A percentile compares a stretch with the other conserved stretches of the same genome.
Evolutionary conservation across 176 grass and related monocot species (phyloP).

Genomic region (Triticum timopheevii): DNA sequence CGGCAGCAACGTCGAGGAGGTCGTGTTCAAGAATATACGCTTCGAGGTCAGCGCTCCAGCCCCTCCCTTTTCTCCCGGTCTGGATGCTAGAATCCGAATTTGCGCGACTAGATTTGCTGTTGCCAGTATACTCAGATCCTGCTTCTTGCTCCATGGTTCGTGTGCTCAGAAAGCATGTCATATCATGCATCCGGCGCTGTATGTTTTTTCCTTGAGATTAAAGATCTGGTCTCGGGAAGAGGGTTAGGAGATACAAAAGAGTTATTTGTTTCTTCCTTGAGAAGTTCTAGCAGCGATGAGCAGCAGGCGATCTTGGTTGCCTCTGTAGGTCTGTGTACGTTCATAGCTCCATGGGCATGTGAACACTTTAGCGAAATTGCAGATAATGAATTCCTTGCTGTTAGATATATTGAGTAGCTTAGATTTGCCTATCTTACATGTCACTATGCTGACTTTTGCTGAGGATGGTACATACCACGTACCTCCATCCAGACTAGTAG

Average conservation of each 20-base stretch:
- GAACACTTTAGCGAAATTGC: not conserved
- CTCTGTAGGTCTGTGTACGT: not conserved
- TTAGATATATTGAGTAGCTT: constrained; percentile 3
- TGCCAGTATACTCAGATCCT: not conserved
- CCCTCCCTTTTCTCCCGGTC: not conserved
- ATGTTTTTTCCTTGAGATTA: not conserved
- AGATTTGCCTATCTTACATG: not conserved
- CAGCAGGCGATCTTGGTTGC: not conserved
- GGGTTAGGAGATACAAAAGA: not conserved
- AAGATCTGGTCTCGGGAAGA: constrained; percentile 6
- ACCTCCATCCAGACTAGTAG: no score
- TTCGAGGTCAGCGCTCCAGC: constrained; percentile 54
- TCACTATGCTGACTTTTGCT: not conserved
- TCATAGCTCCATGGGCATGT: not conserved
- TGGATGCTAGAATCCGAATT: not conserved
- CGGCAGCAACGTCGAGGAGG: constrained; percentile 98
- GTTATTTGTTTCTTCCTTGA: not conserved
- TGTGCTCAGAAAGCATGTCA: not conserved
- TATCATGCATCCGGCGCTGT: not conserved
- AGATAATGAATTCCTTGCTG: not conserved
- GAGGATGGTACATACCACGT: not conserved
- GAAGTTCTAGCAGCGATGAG: not conserved
- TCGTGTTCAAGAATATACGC: constrained; percentile 97
- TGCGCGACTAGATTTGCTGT: not conserved
- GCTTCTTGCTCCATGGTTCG: not conserved